phyloP scores from a whole-genome alignment of 148 eudicot genomes.

The Chenopodium album region DNA sequence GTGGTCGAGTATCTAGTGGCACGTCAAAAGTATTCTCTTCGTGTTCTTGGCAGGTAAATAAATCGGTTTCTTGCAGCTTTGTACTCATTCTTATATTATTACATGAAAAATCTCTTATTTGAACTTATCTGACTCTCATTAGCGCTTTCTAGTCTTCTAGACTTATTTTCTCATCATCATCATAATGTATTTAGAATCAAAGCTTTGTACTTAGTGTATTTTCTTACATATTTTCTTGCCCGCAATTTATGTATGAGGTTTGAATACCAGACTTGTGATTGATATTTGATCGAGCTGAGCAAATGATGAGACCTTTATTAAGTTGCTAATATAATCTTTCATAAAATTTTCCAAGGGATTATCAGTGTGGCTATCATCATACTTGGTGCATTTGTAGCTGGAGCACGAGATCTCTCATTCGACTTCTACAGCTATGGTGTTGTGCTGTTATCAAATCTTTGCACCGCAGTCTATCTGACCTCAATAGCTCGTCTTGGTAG shows the following conservation, averaged over 20 bases:
- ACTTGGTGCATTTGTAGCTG: conserved; percentile 63
- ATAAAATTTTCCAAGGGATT: conserved; percentile 24
- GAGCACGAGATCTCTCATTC: conserved; percentile 59
- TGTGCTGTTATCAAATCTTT: conserved; percentile 48
- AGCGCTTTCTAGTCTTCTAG: background rate
- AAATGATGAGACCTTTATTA: background rate
- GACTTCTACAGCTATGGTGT: conserved; percentile 51
- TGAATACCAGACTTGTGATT: background rate
- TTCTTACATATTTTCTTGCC: background rate
- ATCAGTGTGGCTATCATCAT: conserved; percentile 62
- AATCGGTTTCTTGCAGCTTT: background rate
- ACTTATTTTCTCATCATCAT: background rate
- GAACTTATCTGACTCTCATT: background rate
- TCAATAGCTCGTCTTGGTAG: conserved; percentile 59
- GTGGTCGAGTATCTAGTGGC: conserved; percentile 54
- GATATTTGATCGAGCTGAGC: background rate
- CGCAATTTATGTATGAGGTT: background rate
- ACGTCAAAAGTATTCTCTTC: conserved; percentile 43
- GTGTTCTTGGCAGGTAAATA: conserved; percentile 53
- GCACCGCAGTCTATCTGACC: conserved; percentile 61
- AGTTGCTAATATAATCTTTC: conserved; percentile 27
- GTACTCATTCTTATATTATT: too few relatives aligned
- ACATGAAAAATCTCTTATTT: too few relatives aligned
- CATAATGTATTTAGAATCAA: background rate
- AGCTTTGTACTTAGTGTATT: background rate